These are phyloP conservation scores for Liquidambar formosana DNA, from an alignment of 164 flowering plant genomes.

Conservation along the genomic window DNA sequence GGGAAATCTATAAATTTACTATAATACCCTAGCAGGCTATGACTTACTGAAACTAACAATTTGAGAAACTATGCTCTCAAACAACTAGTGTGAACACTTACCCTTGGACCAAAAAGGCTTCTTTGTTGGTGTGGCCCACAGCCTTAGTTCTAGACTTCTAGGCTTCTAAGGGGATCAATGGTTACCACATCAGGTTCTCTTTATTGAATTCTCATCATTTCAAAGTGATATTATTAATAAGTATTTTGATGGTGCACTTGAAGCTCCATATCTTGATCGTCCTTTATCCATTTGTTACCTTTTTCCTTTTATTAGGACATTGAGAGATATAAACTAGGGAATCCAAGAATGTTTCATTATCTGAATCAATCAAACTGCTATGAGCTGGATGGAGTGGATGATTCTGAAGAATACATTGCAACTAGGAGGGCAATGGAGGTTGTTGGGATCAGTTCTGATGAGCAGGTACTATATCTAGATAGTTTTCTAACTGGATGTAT, in stretches of 20 bases:
- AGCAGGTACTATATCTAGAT: constrained; percentile 53
- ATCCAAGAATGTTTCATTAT: constrained; percentile 75
- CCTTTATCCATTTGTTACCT: background rate
- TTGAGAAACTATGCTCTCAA: no score
- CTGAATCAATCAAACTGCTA: constrained; percentile 79
- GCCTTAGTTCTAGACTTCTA: no score
- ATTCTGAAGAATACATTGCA: constrained; percentile 69
- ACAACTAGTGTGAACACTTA: no score
- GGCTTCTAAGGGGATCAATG: no score
- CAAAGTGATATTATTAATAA: background rate
- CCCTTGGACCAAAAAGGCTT: no score
- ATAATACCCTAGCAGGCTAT: no score
- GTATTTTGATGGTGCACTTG: background rate
- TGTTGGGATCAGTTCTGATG: constrained; percentile 73
- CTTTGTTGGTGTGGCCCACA: no score
- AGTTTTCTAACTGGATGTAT: background rate
- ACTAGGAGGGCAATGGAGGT: constrained; percentile 88
- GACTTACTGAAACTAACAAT: no score
- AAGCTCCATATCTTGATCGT: background rate
- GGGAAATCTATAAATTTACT: no score
- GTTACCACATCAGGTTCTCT: background rate
- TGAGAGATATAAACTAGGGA: constrained; percentile 66
- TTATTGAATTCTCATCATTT: background rate
- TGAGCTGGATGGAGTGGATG: constrained; percentile 75
- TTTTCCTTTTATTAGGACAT: constrained; percentile 44